Evolutionary conservation across 108 stramenopile species (phyloP).

Genomic region (Nannochloropsis oceanica): DNA sequence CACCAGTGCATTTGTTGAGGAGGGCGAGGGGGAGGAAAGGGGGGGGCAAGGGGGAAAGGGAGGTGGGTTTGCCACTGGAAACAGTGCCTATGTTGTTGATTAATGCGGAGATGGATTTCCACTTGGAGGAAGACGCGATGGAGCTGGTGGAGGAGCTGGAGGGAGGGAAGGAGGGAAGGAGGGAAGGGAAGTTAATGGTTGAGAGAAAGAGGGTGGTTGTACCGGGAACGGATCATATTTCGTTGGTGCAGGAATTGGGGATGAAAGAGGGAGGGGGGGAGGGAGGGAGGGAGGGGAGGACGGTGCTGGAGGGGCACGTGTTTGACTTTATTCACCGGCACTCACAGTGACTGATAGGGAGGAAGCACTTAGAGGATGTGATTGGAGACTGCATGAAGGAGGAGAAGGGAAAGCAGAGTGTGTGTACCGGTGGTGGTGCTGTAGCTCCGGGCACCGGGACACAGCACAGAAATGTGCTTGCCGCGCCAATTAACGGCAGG

Average conservation of each 20-base stretch:
- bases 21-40: neutral
- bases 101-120: neutral
- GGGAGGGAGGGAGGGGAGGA: neutral
- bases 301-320: neutral
- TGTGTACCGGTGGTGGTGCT: no score
- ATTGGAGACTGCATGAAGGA: no score
- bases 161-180: neutral
- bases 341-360: neutral
- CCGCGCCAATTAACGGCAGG: no score
- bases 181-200: neutral
- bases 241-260: neutral
- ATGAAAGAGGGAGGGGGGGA: neutral
- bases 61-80: neutral
- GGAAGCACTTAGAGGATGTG: neutral
- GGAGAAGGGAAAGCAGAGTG: no score
- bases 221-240: neutral
- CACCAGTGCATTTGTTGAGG: neutral
- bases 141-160: neutral
- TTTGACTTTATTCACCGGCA: neutral
- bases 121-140: neutral
- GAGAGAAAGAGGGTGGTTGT: neutral
- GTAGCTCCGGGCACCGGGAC: no score
- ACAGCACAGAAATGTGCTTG: no score
- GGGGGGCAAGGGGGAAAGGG: neutral
- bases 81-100: neutral